These are phyloP conservation scores for Williopsis jadinii DNA, from an alignment of 1,139 yeast species.

Conservation along the genomic window DNA sequence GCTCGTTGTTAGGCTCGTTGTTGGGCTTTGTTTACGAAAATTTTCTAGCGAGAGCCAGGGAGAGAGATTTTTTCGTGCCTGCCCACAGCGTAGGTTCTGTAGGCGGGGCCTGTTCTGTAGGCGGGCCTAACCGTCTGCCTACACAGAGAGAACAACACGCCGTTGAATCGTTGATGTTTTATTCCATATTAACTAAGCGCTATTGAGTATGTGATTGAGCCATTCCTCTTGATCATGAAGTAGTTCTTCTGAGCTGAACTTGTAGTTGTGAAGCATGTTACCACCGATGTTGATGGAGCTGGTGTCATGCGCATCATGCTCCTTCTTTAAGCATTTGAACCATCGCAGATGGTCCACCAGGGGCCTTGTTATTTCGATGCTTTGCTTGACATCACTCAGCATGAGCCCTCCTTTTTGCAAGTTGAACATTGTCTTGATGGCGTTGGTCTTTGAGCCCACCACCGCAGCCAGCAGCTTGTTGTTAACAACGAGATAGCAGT, in stretches of 20 bases:
- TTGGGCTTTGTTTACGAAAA: too few relatives aligned
- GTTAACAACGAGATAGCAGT: conserved; percentile 51
- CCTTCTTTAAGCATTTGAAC: conserved; percentile 38
- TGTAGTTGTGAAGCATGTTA: conserved; percentile 2
- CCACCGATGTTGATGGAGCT: neutral
- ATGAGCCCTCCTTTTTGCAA: conserved; percentile 48
- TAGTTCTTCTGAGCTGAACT: conserved; percentile 5
- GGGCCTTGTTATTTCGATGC: conserved; percentile 47
- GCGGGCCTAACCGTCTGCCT: too few relatives aligned
- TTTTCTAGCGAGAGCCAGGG: too few relatives aligned
- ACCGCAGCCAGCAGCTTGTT: conserved; percentile 36
- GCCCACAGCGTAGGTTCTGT: too few relatives aligned
- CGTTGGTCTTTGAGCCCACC: conserved; percentile 42
- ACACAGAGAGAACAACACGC: too few relatives aligned
- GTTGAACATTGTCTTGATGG: conserved; percentile 43
- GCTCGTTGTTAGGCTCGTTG: too few relatives aligned
- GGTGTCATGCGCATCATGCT: conserved; percentile 11
- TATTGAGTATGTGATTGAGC: neutral
- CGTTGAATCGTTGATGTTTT: too few relatives aligned
- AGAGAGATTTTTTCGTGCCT: too few relatives aligned
- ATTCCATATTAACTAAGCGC: too few relatives aligned
- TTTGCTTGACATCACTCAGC: conserved; percentile 40
- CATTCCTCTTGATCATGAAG: conserved; percentile 4
- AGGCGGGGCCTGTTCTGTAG: too few relatives aligned
- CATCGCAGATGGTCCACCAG: conserved; percentile 49